Conservation (phyloP, 805 yeast species). For the Sporopachydermia quercuum region DNA sequence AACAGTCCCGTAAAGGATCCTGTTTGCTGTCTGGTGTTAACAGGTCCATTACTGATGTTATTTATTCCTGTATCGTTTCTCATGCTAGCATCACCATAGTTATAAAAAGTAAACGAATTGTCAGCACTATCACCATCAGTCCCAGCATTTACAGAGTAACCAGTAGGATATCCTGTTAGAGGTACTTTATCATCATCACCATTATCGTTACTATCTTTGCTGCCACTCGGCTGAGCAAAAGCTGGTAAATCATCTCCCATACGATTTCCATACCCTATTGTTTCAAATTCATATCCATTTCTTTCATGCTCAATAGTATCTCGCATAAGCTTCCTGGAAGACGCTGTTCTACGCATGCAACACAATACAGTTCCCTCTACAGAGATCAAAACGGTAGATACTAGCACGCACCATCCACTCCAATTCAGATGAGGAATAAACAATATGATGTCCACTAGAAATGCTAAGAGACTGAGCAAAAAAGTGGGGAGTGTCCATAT, state of each 20-base stretch:
- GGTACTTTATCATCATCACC: constrained; percentile 2
- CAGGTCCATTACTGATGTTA: background rate
- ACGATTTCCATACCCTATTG: constrained; percentile 1
- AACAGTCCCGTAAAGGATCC: constrained; percentile 1
- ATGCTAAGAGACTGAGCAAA: constrained; percentile 52
- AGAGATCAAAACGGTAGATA: constrained; percentile 52
- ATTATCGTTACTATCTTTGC: constrained; percentile 3
- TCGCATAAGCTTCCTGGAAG: constrained; percentile 17
- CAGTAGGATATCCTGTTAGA: background rate
- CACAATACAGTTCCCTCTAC: constrained; percentile 52
- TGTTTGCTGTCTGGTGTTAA: constrained; percentile 1
- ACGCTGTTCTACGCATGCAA: constrained; percentile 52
- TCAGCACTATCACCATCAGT: constrained; percentile 2
- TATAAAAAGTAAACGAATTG: constrained; percentile 3
- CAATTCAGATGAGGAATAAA: constrained; percentile 65
- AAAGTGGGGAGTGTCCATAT: constrained; percentile 55
- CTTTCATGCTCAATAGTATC: constrained; percentile 3
- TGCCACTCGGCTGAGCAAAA: background rate
- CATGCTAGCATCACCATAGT: constrained; percentile 1
- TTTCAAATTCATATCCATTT: background rate
- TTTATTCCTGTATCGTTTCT: constrained; percentile 3
- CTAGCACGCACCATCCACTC: constrained; percentile 76
- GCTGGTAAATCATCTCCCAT: constrained; percentile 1
- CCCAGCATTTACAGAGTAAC: background rate
- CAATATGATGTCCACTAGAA: constrained; percentile 66